phyloP scores from a whole-genome alignment of 495 filamentous ascomycete genomes.

The Penicillium ochrochloron region DNA sequence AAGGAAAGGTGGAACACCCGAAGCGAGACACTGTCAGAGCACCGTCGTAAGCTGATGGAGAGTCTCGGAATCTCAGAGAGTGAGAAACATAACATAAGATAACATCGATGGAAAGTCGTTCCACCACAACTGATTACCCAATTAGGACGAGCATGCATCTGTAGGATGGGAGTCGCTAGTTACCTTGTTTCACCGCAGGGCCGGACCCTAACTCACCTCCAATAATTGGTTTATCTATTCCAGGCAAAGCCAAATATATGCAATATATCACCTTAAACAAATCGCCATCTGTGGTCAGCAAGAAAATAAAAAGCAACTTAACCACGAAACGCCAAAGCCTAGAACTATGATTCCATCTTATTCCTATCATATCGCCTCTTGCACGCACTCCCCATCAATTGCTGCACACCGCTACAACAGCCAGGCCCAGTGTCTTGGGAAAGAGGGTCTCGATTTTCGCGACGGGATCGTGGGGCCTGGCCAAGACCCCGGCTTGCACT shows the following conservation, averaged over 20 bases:
- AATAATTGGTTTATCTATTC: neutral
- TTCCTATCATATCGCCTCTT: neutral
- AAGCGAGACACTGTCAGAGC: slow-evolving; percentile 8
- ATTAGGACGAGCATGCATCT: neutral
- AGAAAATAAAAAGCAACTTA: neutral
- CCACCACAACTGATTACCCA: neutral
- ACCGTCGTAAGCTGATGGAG: slow-evolving; percentile 7
- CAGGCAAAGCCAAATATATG: neutral
- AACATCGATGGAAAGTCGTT: neutral
- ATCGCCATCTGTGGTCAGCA: neutral
- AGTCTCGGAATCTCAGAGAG: neutral
- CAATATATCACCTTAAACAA: neutral
- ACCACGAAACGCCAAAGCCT: slow-evolving; percentile 1
- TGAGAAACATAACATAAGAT: neutral
- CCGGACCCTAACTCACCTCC: neutral
- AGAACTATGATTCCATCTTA: neutral
- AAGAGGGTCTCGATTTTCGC: slow-evolving; percentile 20
- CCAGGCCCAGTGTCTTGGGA: neutral
- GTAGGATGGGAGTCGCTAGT: neutral
- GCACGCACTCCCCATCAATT: neutral
- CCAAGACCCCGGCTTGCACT: slow-evolving; percentile 26
- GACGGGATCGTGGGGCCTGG: slow-evolving; percentile 15
- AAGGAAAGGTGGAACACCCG: slow-evolving; percentile 1
- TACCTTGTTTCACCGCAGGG: slow-evolving; percentile 3
- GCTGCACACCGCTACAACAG: slow-evolving; percentile 11